Evolutionary conservation across 2,329 filamentous ascomycete genomes (phyloP), one percentile per base, ranked within the genome.

Genomic region (Alternaria dauci): DNA sequence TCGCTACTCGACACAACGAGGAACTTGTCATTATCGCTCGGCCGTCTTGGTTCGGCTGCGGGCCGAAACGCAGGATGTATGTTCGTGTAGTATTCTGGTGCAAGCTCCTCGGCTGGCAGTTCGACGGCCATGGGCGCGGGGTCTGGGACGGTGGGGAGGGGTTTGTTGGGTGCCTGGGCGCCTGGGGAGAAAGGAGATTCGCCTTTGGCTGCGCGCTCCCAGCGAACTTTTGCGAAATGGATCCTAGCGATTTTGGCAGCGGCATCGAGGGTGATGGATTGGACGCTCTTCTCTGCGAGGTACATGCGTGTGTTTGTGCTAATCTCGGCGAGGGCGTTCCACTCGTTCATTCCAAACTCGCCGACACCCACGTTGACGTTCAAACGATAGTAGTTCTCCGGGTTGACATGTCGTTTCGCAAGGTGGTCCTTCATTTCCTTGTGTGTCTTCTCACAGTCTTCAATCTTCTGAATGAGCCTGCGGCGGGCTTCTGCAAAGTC

Each of bases 271-370:
- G 92, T 92, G 85, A 93, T 91, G 68, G 82, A 85, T 76, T 96
- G 91, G 59, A 96, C 90, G 0, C 88, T 88, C 11, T 86, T 84
- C 62, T 89, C 89, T 8, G 85, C 82, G 54, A 99, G 86, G 75
- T 98, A 99, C 65, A 90, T 88, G 68, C 92, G 87, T 0, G 95
- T 99, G 74, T 90, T 90, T 14, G 93, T 97, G 81, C 92, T 97
- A 80, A 99, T 98, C 53, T 97, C 94, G 26, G 92, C 90, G n/a
- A 98, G 82, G 4, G 94, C 88, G 71, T 92, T 88, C 95, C 95
- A 99, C 77, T 98, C 95, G 75, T 98, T 99, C 93, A 99, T 98
- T 52, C 92, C 94, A 76, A 97, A 98, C 75, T 98, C 95, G 54
- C 94, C 94, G 3, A 98, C 94, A 1, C 94, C 95, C 16, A 97